Conservation (phyloP, 2,329 filamentous ascomycete species). For the Sarocladium oryzae region DNA sequence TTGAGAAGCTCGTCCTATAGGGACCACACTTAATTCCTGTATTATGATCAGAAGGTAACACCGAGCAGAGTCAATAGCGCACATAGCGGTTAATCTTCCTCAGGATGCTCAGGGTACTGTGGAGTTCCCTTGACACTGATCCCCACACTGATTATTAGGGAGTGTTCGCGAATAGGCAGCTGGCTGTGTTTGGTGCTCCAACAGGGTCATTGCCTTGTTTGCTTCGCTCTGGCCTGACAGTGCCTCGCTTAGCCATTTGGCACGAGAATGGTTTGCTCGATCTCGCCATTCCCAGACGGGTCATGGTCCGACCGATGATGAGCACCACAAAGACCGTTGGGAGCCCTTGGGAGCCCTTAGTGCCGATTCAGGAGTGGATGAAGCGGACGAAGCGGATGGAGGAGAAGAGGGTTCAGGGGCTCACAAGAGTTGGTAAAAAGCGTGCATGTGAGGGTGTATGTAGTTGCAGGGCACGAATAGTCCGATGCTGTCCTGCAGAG, state of each 20-base stretch:
- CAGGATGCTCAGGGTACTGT: not conserved
- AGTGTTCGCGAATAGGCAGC: constrained; percentile 3
- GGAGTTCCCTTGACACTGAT: not conserved
- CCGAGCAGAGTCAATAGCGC: not conserved
- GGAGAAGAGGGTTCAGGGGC: not conserved
- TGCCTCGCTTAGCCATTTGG: not conserved
- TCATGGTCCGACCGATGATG: not conserved
- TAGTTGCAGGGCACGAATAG: not conserved
- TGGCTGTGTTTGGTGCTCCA: not conserved
- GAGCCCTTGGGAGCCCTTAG: not conserved
- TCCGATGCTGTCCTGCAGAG: not conserved
- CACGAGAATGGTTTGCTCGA: not conserved
- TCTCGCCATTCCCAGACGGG: not conserved
- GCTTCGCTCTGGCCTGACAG: not conserved
- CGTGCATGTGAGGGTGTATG: not conserved
- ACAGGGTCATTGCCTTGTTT: not conserved
- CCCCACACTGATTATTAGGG: not conserved
- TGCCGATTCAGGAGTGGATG: not conserved
- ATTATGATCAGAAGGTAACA: not conserved
- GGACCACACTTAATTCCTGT: not conserved
- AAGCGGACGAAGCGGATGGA: not conserved
- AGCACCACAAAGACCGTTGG: too few relatives aligned
- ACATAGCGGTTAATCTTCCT: not conserved
- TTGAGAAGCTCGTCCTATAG: not conserved
- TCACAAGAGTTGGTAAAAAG: not conserved